These are phyloP conservation scores for Nakazawaea ernobii DNA, from an alignment of 805 yeast genomes.

Conservation along the genomic window DNA sequence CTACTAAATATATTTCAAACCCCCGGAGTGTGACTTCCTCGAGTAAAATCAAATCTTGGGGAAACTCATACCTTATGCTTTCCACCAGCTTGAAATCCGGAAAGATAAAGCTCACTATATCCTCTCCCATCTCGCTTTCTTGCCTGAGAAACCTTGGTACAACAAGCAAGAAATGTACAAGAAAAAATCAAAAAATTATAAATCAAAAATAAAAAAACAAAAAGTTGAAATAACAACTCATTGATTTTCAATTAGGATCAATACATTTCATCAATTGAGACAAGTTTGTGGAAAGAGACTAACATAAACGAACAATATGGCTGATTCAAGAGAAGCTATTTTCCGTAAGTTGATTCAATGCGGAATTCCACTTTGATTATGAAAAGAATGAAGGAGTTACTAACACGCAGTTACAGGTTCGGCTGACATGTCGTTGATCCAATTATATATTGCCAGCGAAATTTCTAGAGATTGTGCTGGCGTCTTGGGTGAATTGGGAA, in stretches of 20 bases:
- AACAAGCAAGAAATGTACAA: neutral
- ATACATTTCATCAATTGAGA: neutral
- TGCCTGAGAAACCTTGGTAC: too few relatives aligned
- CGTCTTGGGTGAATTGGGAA: slow-evolving; percentile 69
- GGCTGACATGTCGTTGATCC: slow-evolving; percentile 95
- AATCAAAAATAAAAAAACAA: slow-evolving; percentile 2
- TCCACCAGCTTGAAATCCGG: slow-evolving; percentile 57
- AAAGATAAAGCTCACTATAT: slow-evolving; percentile 28
- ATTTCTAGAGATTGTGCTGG: slow-evolving; percentile 69
- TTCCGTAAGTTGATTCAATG: slow-evolving; percentile 13
- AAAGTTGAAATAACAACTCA: neutral
- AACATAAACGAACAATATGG: slow-evolving; percentile 15
- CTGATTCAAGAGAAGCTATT: slow-evolving; percentile 6
- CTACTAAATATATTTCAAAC: slow-evolving; percentile 86
- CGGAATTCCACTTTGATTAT: neutral
- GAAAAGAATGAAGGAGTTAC: neutral
- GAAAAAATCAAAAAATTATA: slow-evolving; percentile 1
- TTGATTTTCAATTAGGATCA: neutral
- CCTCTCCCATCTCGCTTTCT: neutral
- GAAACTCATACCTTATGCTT: slow-evolving; percentile 35
- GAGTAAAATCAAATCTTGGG: slow-evolving; percentile 32
- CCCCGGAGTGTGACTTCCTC: slow-evolving; percentile 55
- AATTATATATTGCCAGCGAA: slow-evolving; percentile 81
- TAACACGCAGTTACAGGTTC: slow-evolving; percentile 44
- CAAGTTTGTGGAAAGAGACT: neutral